These are phyloP conservation scores for Rhodomyrtus psidioides DNA, from an alignment of 441 rosid genomes.

Conservation along the genomic window DNA sequence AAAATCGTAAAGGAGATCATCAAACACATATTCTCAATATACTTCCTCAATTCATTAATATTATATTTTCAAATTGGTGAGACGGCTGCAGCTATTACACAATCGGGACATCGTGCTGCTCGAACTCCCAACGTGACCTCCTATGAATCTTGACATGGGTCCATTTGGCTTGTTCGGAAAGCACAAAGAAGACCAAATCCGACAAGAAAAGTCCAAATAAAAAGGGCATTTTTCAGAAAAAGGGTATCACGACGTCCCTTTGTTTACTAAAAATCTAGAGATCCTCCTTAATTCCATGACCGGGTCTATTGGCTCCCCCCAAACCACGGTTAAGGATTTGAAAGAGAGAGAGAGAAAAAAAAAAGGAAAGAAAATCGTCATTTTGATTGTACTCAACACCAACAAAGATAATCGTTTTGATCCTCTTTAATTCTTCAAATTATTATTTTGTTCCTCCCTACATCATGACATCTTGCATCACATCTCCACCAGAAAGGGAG, in stretches of 20 bases:
- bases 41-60: not conserved
- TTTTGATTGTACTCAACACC: not conserved
- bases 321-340: not conserved
- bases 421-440: not conserved
- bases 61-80: not conserved
- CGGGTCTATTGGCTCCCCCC: slow-evolving; percentile 31
- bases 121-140: not conserved
- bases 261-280: slow-evolving; percentile 34
- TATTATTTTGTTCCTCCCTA: not conserved
- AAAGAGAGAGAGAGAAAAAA: not conserved
- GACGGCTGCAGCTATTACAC: not conserved
- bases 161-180: not conserved
- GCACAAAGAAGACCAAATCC: not conserved
- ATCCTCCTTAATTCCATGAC: slow-evolving; percentile 29
- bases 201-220: not conserved
- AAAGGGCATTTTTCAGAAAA: not conserved
- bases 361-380: not conserved
- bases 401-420: not conserved
- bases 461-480: slow-evolving; percentile 10
- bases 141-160: not conserved
- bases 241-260: not conserved
- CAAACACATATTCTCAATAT: not conserved
- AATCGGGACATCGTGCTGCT: not conserved
- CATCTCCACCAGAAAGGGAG: slow-evolving; percentile 12
- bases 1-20: not conserved